phyloP scores from a whole-genome alignment of 2,329 filamentous ascomycete species.

The Drechslerella coelobrocha region DNA sequence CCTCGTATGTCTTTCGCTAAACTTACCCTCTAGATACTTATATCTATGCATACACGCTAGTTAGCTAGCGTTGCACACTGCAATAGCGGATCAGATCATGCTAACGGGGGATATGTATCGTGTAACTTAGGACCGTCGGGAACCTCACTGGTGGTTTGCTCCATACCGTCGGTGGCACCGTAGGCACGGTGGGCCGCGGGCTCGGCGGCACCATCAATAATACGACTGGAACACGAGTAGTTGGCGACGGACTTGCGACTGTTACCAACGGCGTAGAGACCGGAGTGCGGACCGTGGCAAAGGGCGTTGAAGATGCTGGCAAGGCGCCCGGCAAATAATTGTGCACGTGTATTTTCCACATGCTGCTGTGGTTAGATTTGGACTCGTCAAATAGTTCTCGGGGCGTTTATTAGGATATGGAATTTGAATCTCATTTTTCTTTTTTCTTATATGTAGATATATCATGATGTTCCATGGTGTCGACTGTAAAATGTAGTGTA shows the following conservation, averaged over 20 bases:
- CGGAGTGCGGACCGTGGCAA: slow-evolving; percentile 22
- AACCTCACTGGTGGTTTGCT: slow-evolving; percentile 36
- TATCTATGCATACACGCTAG: too few relatives aligned
- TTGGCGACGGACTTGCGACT: slow-evolving; percentile 28
- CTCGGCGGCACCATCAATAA: slow-evolving; percentile 46
- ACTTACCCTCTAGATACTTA: too few relatives aligned
- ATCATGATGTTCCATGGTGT: too few relatives aligned
- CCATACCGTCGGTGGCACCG: slow-evolving; percentile 31
- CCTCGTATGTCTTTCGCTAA: slow-evolving; percentile 22
- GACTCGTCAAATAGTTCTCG: not conserved
- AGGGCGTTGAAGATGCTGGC: slow-evolving; percentile 34
- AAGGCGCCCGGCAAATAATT: slow-evolving; percentile 37
- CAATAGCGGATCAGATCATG: not conserved
- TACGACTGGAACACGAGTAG: slow-evolving; percentile 31
- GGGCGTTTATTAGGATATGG: not conserved
- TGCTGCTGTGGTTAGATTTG: not conserved
- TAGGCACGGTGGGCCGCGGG: slow-evolving; percentile 45
- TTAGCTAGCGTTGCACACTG: too few relatives aligned
- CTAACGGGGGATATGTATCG: slow-evolving; percentile 4
- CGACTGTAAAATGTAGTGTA: too few relatives aligned
- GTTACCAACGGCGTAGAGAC: slow-evolving; percentile 38
- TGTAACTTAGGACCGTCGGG: slow-evolving; percentile 22
- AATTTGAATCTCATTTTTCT: too few relatives aligned
- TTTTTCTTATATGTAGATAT: too few relatives aligned
- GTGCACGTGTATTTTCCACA: too few relatives aligned